Conservation (phyloP, 164 flowering plant species). For the Chloranthus sessilifolius region DNA sequence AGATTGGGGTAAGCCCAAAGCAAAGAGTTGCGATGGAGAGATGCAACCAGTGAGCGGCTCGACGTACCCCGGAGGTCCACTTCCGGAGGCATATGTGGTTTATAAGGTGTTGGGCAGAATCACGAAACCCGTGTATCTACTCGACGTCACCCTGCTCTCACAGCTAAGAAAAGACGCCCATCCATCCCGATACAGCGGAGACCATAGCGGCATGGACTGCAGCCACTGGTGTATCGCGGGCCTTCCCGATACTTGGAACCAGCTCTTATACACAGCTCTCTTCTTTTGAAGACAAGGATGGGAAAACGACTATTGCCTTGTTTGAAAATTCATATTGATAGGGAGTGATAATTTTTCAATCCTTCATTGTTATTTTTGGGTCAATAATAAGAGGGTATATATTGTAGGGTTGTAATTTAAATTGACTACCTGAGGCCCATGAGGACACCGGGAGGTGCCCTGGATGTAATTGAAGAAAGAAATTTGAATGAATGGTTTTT, state of each 20-base stretch:
- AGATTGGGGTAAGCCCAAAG: constrained; percentile 46
- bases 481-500: too few relatives aligned
- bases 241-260: constrained; percentile 85
- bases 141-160: constrained; percentile 70
- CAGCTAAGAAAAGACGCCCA: constrained; percentile 82
- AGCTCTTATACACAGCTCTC: constrained; percentile 68
- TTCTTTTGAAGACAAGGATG: constrained; percentile 26
- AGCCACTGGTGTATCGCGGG: constrained; percentile 95
- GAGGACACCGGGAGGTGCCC: too few relatives aligned
- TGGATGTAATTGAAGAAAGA: too few relatives aligned
- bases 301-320: too few relatives aligned
- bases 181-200: constrained; percentile 52
- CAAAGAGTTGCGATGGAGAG: constrained; percentile 47
- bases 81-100: constrained; percentile 37
- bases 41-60: constrained; percentile 54
- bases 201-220: constrained; percentile 47
- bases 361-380: too few relatives aligned
- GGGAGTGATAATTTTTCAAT: too few relatives aligned
- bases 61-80: constrained; percentile 61
- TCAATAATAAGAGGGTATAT: too few relatives aligned
- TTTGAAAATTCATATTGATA: too few relatives aligned
- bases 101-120: constrained; percentile 44
- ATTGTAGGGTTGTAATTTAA: too few relatives aligned
- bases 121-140: constrained; percentile 51
- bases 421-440: too few relatives aligned